A percentile compares a stretch with the other conserved stretches of the same genome.
Evolutionary conservation across 225 moss, liverwort and hornwort genomes (phyloP).

Genomic region (Physcomitrium patens): DNA sequence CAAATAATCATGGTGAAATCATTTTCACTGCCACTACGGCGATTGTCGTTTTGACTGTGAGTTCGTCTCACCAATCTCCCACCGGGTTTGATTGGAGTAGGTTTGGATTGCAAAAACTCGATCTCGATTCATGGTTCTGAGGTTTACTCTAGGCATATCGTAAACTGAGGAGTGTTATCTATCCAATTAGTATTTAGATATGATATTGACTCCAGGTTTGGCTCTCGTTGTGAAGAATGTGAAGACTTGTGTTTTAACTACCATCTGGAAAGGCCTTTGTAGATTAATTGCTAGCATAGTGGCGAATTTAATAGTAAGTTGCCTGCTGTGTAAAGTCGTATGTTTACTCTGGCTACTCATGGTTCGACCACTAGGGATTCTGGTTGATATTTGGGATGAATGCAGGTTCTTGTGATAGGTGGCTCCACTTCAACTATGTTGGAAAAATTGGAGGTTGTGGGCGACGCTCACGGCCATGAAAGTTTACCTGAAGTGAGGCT

Average conservation of each 20-base stretch:
- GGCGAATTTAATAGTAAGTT: conserved; percentile 1
- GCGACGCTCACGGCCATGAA: conserved; percentile 53
- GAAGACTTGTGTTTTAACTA: neutral
- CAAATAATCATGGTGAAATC: conserved; percentile 80
- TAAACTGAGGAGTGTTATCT: neutral
- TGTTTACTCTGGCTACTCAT: conserved; percentile 1
- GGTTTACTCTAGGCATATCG: neutral
- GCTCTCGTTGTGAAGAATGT: conserved; percentile 4
- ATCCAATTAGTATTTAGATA: neutral
- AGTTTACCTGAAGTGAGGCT: conserved; percentile 46
- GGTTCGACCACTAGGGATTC: conserved; percentile 13
- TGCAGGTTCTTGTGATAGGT: conserved; percentile 88
- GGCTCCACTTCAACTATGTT: conserved; percentile 92
- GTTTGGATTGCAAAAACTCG: neutral
- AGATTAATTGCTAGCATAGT: conserved; percentile 1
- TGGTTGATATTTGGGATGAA: conserved; percentile 25
- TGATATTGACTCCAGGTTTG: conserved; percentile 13
- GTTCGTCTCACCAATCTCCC: conserved; percentile 28
- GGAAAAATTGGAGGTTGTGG: conserved; percentile 91
- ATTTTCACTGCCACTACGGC: conserved; percentile 97
- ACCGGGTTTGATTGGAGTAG: neutral
- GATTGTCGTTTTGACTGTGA: conserved; percentile 88
- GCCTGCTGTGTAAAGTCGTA: conserved; percentile 6
- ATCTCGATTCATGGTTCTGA: conserved; percentile 5
- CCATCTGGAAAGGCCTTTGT: neutral